Percentiles rank a stretch among this genome's conserved stretches.
phyloP scores from a whole-genome alignment of 805 yeast genomes.

The Deakozyma indianensis region DNA sequence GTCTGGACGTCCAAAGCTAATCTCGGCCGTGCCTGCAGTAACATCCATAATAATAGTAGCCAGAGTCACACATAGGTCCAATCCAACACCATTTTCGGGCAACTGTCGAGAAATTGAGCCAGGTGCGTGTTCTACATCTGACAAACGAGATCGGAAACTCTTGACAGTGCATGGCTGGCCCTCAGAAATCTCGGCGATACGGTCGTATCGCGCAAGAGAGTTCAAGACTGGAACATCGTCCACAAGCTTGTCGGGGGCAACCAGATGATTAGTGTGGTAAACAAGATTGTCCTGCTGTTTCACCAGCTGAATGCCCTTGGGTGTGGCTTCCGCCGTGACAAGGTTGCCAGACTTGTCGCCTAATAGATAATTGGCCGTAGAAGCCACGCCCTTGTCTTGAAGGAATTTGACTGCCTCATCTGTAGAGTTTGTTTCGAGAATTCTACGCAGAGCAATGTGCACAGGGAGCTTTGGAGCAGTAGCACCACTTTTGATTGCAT shows the following conservation, averaged over 20 bases:
- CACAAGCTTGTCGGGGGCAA: background rate
- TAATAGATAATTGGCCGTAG: background rate
- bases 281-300: background rate
- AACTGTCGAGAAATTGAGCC: background rate
- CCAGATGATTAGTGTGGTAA: background rate
- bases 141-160: background rate
- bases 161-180: background rate
- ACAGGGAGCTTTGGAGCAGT: background rate
- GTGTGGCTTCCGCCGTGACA: background rate
- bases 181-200: background rate
- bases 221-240: background rate
- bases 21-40: background rate
- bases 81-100: background rate
- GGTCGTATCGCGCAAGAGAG: background rate
- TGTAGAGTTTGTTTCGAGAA: background rate
- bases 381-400: background rate
- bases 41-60: slow-evolving; percentile 1
- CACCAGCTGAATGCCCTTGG: background rate
- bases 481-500: slow-evolving; percentile 7
- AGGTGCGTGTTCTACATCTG: background rate
- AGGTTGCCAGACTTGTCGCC: slow-evolving; percentile 1
- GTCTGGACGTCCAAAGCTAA: background rate
- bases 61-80: background rate
- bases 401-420: background rate
- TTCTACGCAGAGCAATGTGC: background rate